Percentiles rank a stretch among this genome's conserved stretches.
phyloP scores from a whole-genome alignment of 441 rosid species.

The Bocquillonia castaneifolia region DNA sequence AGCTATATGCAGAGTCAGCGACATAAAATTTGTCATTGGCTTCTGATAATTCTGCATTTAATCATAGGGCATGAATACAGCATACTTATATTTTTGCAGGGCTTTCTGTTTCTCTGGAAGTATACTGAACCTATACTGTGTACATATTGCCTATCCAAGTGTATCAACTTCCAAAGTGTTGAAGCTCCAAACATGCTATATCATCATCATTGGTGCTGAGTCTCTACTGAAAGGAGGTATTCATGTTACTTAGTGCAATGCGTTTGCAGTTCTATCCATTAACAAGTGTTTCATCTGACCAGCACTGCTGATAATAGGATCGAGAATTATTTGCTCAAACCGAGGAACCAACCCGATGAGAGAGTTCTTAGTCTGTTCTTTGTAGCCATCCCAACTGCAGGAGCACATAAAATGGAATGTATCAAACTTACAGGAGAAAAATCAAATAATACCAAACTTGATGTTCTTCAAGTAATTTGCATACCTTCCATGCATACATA shows the following conservation, averaged over 20 bases:
- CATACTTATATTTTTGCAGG: background rate
- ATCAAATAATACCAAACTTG: background rate
- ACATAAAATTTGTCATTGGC: background rate
- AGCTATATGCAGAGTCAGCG: background rate
- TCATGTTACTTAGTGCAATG: no score
- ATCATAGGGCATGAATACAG: background rate
- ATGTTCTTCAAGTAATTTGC: background rate
- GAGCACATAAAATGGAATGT: constrained; percentile 1
- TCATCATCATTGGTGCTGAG: background rate
- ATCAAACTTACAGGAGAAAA: background rate
- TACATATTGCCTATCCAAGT: background rate
- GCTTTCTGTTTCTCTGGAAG: background rate
- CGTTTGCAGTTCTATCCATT: background rate
- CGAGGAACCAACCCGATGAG: background rate
- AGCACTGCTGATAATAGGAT: background rate
- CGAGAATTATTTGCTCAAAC: background rate
- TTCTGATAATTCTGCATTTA: background rate
- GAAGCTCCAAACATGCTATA: background rate
- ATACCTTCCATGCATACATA: constrained; percentile 98
- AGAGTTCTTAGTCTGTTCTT: constrained; percentile 38
- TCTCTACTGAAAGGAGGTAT: background rate
- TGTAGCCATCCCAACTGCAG: constrained; percentile 70
- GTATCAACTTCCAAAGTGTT: background rate
- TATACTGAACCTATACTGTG: background rate
- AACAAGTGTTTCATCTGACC: background rate